These are phyloP conservation scores for Aspergillus piperis DNA, from an alignment of 2,329 filamentous ascomycete species.

Conservation along the genomic window DNA sequence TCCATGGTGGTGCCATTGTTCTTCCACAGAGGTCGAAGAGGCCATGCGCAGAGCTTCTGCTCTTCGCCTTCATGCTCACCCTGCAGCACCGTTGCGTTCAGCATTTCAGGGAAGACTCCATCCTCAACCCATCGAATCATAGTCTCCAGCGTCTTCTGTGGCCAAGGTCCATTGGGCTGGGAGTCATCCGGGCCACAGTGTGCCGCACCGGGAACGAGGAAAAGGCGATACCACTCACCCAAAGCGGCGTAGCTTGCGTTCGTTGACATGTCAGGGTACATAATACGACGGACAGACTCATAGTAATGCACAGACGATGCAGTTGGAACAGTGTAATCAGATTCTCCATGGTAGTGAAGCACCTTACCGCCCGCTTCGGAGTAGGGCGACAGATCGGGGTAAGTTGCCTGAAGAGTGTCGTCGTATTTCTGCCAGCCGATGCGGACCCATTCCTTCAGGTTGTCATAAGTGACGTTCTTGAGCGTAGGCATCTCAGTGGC, in stretches of 20 bases:
- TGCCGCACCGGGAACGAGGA: constrained; percentile 56
- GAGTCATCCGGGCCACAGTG: constrained; percentile 53
- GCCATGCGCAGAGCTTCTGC: constrained; percentile 39
- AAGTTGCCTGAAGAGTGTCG: constrained; percentile 56
- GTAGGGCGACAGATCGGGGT: constrained; percentile 56
- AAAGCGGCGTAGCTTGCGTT: constrained; percentile 46
- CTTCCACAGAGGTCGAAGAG: constrained; percentile 34
- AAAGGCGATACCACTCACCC: constrained; percentile 58
- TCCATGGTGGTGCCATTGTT: constrained; percentile 5
- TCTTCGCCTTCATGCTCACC: constrained; percentile 34
- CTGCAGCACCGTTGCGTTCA: constrained; percentile 44
- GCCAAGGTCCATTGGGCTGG: constrained; percentile 48
- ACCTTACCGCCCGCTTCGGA: constrained; percentile 56
- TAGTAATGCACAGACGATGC: constrained; percentile 58
- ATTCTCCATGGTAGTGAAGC: constrained; percentile 61
- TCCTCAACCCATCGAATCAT: constrained; percentile 58
- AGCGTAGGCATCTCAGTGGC: constrained; percentile 45
- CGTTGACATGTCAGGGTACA: constrained; percentile 48
- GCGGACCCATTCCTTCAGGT: constrained; percentile 56
- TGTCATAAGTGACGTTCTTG: constrained; percentile 57
- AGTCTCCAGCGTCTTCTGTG: constrained; percentile 48
- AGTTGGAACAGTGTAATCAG: constrained; percentile 55
- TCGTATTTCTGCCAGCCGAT: constrained; percentile 51
- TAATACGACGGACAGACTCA: constrained; percentile 54
- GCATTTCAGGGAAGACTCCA: constrained; percentile 44